Percentiles rank a stretch among this genome's conserved stretches.
These are phyloP conservation scores for Carex cristatella DNA, from an alignment of 176 grass and related monocot genomes.

Conservation along the genomic window DNA sequence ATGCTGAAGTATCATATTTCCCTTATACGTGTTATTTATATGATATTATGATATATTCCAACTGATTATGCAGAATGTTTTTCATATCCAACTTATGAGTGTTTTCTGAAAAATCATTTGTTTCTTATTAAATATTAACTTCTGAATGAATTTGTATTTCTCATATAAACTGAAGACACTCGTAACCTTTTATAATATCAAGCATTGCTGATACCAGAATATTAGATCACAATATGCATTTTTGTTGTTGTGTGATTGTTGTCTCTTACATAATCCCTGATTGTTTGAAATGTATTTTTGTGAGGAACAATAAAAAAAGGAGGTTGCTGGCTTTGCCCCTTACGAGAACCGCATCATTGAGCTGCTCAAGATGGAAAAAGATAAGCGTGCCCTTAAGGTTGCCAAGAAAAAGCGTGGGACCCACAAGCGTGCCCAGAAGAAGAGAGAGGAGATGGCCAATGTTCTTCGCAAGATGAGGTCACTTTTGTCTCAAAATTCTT, in stretches of 20 bases:
- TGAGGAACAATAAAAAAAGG: conserved; percentile 7
- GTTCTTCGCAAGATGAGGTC: too few relatives aligned
- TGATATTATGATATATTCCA: too few relatives aligned
- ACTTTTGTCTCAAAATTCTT: too few relatives aligned
- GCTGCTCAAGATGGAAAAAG: too few relatives aligned
- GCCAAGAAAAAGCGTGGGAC: too few relatives aligned
- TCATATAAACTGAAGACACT: neutral
- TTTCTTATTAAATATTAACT: neutral
- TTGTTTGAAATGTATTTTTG: conserved; percentile 8
- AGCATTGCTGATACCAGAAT: neutral
- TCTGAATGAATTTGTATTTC: neutral
- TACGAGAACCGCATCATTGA: conserved; percentile 27
- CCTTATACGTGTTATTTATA: too few relatives aligned
- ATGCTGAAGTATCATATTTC: too few relatives aligned
- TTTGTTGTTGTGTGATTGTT: neutral
- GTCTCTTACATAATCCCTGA: neutral
- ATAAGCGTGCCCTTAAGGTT: too few relatives aligned
- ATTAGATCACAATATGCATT: neutral
- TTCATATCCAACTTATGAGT: neutral
- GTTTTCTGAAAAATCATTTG: neutral
- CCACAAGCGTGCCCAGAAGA: too few relatives aligned
- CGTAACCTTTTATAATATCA: neutral
- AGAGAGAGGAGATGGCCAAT: too few relatives aligned
- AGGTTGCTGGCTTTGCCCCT: conserved; percentile 27
- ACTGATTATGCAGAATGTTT: too few relatives aligned